Evolutionary conservation across 495 filamentous ascomycete species (phyloP), one percentile per base, ranked within the genome.

Genomic region (Chaetomium fimeti): DNA sequence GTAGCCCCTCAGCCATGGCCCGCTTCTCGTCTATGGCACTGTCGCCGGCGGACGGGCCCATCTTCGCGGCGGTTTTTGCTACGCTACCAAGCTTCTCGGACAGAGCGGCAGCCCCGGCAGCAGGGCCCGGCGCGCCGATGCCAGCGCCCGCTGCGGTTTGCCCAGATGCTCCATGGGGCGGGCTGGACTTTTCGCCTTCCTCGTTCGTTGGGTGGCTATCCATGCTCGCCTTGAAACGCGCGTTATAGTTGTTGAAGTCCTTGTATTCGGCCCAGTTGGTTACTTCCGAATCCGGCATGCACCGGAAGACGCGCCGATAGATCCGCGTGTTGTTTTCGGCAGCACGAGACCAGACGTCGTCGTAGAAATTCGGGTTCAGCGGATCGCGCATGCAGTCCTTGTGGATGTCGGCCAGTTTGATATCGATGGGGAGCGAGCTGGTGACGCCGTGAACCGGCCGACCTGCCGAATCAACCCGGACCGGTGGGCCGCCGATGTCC

Each of bases 261-360:
- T 91, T 92, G 78, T 98, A 98, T 66, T 95, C 91, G 68, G 89
- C 88, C 95, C 95, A 98, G 57, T 86, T 91, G 66, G 88, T 89
- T 66, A 95, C 95, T 69, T 97, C 91, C 60, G 85, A 96, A 71
- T 98, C 94, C 2, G 94, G 94, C 90, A 93, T 93, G 75, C 92
- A 96, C 53, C 95, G 87, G 80, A 98, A 98, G 15, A 98, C 95
- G 61, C 89, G 86, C 27, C 95, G 88, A 78, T 88, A 98, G 38
- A 98, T 83, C 64, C 91, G 89, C 6, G 94, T 97, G 73, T 98
- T 98, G 76, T 97, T 97, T 56, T 90, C 88, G 8, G 94, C 94
- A 49, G 92, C 86, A n/a, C 84, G 78, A 65, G 87, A 86, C 94
- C 94, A 98, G 1, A 88, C 87, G 66, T 96, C 91, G 51, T 92